A percentile compares a stretch with the other conserved stretches of the same genome.
Evolutionary conservation across 2,329 filamentous ascomycete species (phyloP).

Genomic region (Scleromitrula shiraiana): DNA sequence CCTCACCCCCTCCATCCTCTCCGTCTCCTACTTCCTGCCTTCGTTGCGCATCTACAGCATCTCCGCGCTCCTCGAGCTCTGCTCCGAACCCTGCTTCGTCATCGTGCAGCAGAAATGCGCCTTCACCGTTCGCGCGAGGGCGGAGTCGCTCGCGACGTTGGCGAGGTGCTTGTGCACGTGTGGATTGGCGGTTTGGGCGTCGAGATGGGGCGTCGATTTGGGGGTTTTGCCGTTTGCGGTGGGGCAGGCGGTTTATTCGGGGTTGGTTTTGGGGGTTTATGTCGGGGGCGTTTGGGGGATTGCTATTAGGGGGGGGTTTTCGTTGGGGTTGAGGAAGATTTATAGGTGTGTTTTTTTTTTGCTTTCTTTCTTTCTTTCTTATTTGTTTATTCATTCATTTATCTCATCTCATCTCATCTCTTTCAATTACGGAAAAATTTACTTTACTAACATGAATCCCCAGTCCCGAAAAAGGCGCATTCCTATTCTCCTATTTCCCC

Average conservation of each 20-base stretch:
- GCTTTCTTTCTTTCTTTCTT: no score
- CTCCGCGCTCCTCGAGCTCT: conserved; percentile 62
- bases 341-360: conserved; percentile 22
- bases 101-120: conserved; percentile 74
- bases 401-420: no score
- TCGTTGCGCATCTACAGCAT: conserved; percentile 48
- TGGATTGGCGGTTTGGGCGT: conserved; percentile 57
- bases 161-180: conserved; percentile 70
- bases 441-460: background rate
- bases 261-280: conserved; percentile 64
- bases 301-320: conserved; percentile 54
- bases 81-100: conserved; percentile 83
- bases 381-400: no score
- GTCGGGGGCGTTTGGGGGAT: conserved; percentile 49
- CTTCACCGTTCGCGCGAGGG: conserved; percentile 71
- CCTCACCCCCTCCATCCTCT: conserved; percentile 39
- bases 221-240: conserved; percentile 84
- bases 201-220: conserved; percentile 42
- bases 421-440: no score
- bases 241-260: conserved; percentile 73
- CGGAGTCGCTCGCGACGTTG: conserved; percentile 78
- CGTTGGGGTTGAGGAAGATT: conserved; percentile 49
- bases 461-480: conserved; percentile 14
- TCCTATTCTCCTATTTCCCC: conserved; percentile 46
- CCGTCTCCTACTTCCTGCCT: conserved; percentile 53